Percentiles rank a stretch among this genome's conserved stretches.
Conservation (phyloP, 2,329 filamentous ascomycete species). For the Diaporthe humulicola region DNA sequence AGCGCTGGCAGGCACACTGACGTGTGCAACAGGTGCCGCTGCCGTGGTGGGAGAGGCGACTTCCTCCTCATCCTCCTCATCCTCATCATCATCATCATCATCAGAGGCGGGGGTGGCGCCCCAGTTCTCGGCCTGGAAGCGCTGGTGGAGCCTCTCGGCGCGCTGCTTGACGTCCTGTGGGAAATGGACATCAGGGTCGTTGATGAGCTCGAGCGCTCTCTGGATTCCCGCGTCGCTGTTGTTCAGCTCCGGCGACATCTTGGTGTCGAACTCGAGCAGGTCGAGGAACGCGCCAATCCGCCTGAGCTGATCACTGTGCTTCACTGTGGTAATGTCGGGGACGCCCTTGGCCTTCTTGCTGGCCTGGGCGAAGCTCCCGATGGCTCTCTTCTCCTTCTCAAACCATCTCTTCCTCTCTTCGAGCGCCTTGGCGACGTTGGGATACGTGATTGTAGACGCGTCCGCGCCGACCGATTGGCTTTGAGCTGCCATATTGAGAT, state of each 20-base stretch:
- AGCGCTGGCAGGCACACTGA: not conserved
- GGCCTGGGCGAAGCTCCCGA: not conserved
- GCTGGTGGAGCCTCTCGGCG: constrained; percentile 27
- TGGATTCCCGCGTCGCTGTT: not conserved
- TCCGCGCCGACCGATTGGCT: not conserved
- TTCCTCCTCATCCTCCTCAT: not conserved
- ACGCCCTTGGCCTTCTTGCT: not conserved
- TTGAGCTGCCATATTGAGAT: not conserved
- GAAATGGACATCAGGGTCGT: not conserved
- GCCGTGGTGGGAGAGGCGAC: not conserved
- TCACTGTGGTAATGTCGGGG: not conserved
- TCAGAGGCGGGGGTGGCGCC: not conserved
- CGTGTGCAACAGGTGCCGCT: not conserved
- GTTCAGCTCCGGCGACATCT: not conserved
- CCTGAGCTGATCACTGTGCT: not conserved
- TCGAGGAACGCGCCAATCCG: not conserved
- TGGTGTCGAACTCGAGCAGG: constrained; percentile 22
- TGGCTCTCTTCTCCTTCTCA: rapidly evolving
- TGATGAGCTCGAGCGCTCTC: not conserved
- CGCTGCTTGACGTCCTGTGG: constrained; percentile 19
- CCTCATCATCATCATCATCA: not conserved
- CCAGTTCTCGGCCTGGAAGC: constrained; percentile 21
- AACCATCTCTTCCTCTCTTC: not conserved
- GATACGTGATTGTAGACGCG: not conserved
- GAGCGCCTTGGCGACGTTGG: no score